phyloP scores from a whole-genome alignment of 2,329 filamentous ascomycete species.

The Colletotrichum theobromicola region DNA sequence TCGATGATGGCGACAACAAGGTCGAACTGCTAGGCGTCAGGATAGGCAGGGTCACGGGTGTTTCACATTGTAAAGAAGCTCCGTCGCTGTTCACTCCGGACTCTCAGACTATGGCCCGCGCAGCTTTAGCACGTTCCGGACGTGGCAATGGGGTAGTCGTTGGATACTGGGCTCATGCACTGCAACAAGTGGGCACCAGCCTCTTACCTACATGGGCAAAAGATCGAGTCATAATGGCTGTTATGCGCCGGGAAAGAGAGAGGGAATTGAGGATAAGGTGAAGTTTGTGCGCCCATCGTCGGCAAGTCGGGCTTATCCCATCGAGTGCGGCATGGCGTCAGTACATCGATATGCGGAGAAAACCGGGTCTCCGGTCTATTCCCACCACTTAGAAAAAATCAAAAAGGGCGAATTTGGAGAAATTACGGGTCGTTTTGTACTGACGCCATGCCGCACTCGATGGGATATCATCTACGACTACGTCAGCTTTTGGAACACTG shows the following conservation, averaged over 20 bases:
- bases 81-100: not conserved
- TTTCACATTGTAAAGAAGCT: not conserved
- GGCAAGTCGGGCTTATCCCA: not conserved
- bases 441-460: too few relatives aligned
- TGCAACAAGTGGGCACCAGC: not conserved
- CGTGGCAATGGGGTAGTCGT: not conserved
- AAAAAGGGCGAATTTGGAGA: too few relatives aligned
- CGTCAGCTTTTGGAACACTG: too few relatives aligned
- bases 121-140: not conserved
- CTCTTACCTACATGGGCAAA: not conserved
- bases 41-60: not conserved
- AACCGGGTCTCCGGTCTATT: too few relatives aligned
- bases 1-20: not conserved
- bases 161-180: not conserved
- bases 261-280: not conserved
- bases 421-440: too few relatives aligned
- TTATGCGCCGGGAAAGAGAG: not conserved
- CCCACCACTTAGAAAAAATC: too few relatives aligned
- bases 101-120: not conserved
- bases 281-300: accelerated
- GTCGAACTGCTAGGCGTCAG: not conserved
- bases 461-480: too few relatives aligned
- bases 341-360: too few relatives aligned
- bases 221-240: not conserved
- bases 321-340: too few relatives aligned